Evolutionary conservation across 768 basidiomycete species (phyloP).

Genomic region (Psilocybe subaeruginosa): DNA sequence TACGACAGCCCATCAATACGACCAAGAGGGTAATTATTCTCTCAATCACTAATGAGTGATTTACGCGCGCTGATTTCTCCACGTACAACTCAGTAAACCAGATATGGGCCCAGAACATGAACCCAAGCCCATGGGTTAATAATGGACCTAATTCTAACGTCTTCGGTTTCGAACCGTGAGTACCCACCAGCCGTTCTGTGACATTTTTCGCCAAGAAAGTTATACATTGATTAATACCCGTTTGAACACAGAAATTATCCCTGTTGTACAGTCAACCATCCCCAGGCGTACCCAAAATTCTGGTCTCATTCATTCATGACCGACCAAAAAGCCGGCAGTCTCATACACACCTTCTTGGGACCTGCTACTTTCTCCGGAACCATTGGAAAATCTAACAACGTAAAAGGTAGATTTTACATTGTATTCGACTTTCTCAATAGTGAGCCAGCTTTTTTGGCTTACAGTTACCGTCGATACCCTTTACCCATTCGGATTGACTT

Average conservation of each 20-base stretch:
- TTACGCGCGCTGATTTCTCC: background rate
- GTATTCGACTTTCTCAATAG: background rate
- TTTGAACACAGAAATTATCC: constrained; percentile 37
- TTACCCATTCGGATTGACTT: constrained; percentile 41
- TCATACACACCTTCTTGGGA: constrained; percentile 41
- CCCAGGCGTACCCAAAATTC: constrained; percentile 43
- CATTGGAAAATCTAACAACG: constrained; percentile 32
- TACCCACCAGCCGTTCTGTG: background rate
- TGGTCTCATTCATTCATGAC: constrained; percentile 45
- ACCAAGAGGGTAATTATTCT: constrained; percentile 37
- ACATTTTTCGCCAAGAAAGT: background rate
- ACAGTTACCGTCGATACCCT: constrained; percentile 38
- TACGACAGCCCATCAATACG: constrained; percentile 42
- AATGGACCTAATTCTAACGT: constrained; percentile 43
- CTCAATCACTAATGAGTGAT: background rate
- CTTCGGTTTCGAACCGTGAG: constrained; percentile 46
- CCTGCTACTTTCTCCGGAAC: constrained; percentile 38
- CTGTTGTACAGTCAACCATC: constrained; percentile 47
- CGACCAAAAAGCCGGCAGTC: constrained; percentile 28
- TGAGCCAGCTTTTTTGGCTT: background rate
- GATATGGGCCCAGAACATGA: constrained; percentile 42
- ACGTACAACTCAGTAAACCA: constrained; percentile 35
- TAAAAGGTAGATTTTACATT: constrained; percentile 28
- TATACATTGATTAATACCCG: background rate
- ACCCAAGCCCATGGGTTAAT: constrained; percentile 39